phyloP scores from a whole-genome alignment of 73 alveolate genomes.

The Loxodes magnus region DNA sequence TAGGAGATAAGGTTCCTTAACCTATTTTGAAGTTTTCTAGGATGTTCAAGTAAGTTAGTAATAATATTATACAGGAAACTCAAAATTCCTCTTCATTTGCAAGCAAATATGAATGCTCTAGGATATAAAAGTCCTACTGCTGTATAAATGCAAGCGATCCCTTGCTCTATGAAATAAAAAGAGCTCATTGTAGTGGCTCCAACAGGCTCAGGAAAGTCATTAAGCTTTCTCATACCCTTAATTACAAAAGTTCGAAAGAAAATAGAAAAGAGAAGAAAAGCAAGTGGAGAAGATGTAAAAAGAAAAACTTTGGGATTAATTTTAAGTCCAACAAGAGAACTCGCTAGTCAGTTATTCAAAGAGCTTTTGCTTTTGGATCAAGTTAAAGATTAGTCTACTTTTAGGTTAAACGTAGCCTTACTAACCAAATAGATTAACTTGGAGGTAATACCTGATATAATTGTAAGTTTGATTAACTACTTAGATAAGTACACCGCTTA shows the following conservation, averaged over 20 bases:
- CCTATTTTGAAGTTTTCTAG: too few relatives aligned
- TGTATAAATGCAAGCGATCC: slow-evolving; percentile 15
- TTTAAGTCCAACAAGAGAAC: slow-evolving; percentile 59
- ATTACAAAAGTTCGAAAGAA: slow-evolving; percentile 8
- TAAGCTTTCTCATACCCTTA: slow-evolving; percentile 26
- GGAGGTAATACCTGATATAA: too few relatives aligned
- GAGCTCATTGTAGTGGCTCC: slow-evolving; percentile 47
- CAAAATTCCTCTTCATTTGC: too few relatives aligned
- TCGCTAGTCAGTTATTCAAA: slow-evolving; percentile 46
- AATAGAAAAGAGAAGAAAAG: slow-evolving; percentile 39
- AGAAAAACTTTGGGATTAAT: too few relatives aligned
- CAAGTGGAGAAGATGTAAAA: too few relatives aligned
- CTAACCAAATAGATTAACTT: slow-evolving; percentile 19
- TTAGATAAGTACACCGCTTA: slow-evolving; percentile 8
- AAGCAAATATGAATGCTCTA: too few relatives aligned
- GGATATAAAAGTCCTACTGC: slow-evolving; percentile 12
- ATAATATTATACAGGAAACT: too few relatives aligned
- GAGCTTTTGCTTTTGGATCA: slow-evolving; percentile 40
- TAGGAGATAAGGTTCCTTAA: too few relatives aligned
- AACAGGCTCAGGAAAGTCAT: slow-evolving; percentile 47
- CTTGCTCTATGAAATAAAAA: slow-evolving; percentile 6
- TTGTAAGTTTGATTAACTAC: too few relatives aligned
- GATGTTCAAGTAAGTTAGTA: too few relatives aligned
- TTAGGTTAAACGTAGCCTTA: slow-evolving; percentile 14
- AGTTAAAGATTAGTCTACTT: slow-evolving; percentile 14